Percentiles rank a stretch among this genome's conserved stretches.
phyloP scores from a whole-genome alignment of 2,329 filamentous ascomycete species.

The Penicillium brasilianum region DNA sequence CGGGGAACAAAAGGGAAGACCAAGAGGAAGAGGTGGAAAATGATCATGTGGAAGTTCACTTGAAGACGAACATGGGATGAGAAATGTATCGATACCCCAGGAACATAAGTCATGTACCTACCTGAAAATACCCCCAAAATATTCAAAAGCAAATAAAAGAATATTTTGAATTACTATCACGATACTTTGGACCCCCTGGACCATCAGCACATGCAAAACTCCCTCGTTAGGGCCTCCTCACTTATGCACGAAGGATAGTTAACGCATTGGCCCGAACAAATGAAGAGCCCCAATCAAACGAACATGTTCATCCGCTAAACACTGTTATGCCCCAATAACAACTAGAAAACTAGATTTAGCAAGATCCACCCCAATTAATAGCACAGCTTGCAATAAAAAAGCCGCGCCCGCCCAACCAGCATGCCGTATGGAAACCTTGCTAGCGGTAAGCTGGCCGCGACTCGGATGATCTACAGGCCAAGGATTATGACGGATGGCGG shows the following conservation, averaged over 20 bases:
- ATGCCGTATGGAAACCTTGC: neutral
- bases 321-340: neutral
- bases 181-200: neutral
- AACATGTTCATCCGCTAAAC: constrained; percentile 20
- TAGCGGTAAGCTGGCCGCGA: constrained; percentile 5
- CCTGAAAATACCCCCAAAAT: neutral
- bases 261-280: constrained; percentile 1
- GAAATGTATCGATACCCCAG: constrained; percentile 4
- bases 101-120: neutral
- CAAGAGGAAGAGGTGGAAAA: neutral
- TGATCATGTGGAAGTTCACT: neutral
- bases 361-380: constrained; percentile 10
- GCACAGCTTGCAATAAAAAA: constrained; percentile 4
- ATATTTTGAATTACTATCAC: neutral
- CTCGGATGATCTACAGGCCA: constrained; percentile 20
- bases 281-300: constrained; percentile 4
- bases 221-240: neutral
- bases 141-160: neutral
- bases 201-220: neutral
- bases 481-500: constrained; percentile 8
- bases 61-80: neutral
- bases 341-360: neutral
- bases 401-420: constrained; percentile 16
- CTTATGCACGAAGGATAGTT: neutral
- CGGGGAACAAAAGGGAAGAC: neutral